Conservation (phyloP, 805 yeast genomes). For the Metschnikowia cubensis region DNA sequence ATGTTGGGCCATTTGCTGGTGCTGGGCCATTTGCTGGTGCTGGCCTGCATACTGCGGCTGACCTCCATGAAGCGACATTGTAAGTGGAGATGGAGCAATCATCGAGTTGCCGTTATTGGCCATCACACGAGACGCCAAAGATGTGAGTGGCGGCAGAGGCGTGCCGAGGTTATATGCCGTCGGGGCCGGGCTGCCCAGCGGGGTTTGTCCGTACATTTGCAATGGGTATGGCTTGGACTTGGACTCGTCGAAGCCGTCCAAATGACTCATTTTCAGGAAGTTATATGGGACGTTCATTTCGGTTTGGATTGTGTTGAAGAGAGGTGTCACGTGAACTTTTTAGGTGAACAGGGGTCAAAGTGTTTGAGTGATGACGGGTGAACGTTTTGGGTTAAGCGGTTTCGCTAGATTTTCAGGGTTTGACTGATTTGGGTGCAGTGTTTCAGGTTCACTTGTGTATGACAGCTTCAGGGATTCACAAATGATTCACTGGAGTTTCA, state of each 20-base stretch:
- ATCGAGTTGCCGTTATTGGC: constrained; percentile 5
- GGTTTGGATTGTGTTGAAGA: not conserved
- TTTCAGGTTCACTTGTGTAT: too few relatives aligned
- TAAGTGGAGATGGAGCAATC: constrained; percentile 9
- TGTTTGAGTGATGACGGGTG: too few relatives aligned
- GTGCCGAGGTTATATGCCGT: constrained; percentile 8
- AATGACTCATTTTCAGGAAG: constrained; percentile 3
- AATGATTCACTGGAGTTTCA: too few relatives aligned
- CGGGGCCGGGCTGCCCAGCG: constrained; percentile 4
- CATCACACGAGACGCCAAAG: constrained; percentile 11
- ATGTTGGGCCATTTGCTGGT: constrained; percentile 6
- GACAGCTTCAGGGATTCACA: too few relatives aligned
- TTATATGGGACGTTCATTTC: constrained; percentile 11
- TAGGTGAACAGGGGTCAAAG: too few relatives aligned
- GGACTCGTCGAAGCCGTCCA: constrained; percentile 3
- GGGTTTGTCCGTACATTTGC: constrained; percentile 9
- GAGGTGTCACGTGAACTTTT: too few relatives aligned
- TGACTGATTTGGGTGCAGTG: too few relatives aligned
- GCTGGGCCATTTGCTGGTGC: constrained; percentile 6
- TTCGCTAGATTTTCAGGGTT: too few relatives aligned
- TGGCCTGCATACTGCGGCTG: constrained; percentile 5
- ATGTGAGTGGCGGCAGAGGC: constrained; percentile 9
- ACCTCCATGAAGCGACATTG: constrained; percentile 7
- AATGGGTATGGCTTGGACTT: constrained; percentile 9
- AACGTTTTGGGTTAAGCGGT: too few relatives aligned